Evolutionary conservation across 1,139 yeast species (phyloP).

Genomic region (Yamadazyma kanchanaburiensis): DNA sequence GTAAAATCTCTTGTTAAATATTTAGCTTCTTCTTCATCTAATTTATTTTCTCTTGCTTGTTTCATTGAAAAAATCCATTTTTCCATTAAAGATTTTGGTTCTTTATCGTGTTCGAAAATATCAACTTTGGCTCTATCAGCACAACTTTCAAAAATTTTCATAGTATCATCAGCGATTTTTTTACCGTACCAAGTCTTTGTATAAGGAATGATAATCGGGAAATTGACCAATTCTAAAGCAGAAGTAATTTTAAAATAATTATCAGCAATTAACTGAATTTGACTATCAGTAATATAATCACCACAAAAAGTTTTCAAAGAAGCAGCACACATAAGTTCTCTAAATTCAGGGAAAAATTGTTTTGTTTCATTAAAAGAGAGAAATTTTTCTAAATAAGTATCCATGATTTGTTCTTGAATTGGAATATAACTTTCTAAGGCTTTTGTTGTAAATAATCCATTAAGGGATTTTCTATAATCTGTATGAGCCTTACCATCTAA

Average conservation of each 20-base stretch:
- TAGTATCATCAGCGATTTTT: conserved; percentile 87
- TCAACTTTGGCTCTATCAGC: conserved; percentile 82
- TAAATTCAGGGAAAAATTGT: conserved; percentile 85
- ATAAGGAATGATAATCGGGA: conserved; percentile 92
- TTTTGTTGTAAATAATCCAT: conserved; percentile 80
- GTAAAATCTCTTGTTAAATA: conserved; percentile 77
- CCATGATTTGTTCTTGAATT: conserved; percentile 78
- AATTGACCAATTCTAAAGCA: conserved; percentile 93
- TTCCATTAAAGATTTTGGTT: conserved; percentile 88
- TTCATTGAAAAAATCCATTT: conserved; percentile 89
- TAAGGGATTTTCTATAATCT: conserved; percentile 87
- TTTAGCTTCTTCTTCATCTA: conserved; percentile 47
- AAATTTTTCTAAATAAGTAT: conserved; percentile 69
- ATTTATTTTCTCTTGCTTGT: conserved; percentile 58
- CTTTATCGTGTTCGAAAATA: conserved; percentile 69
- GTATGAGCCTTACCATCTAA: conserved; percentile 92
- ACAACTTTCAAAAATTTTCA: conserved; percentile 85
- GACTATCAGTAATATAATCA: conserved; percentile 86
- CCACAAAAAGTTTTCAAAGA: conserved; percentile 95
- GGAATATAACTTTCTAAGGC: conserved; percentile 86
- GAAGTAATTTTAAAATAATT: conserved; percentile 89
- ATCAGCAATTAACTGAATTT: conserved; percentile 82
- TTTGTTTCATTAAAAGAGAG: conserved; percentile 58
- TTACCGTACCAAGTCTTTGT: conserved; percentile 98
- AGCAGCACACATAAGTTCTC: conserved; percentile 93